Percentiles rank a stretch among this genome's conserved stretches.
Evolutionary conservation across 768 basidiomycete species (phyloP).

Genomic region (Mycena sanguinolenta): DNA sequence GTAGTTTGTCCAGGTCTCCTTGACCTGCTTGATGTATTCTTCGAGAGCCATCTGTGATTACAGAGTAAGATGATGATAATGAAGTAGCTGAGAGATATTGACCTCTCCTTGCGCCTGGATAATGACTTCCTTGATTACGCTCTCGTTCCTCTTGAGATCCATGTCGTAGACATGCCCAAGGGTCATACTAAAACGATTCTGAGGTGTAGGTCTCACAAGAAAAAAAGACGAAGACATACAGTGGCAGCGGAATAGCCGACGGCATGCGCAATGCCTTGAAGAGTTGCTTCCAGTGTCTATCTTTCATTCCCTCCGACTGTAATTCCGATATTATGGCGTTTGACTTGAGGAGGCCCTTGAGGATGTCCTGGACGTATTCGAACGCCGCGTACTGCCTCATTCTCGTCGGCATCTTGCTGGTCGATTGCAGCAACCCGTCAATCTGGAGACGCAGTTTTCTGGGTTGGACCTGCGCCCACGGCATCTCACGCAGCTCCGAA

Average conservation of each 20-base stretch:
- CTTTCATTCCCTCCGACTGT: slow-evolving; percentile 97
- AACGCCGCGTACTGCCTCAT: slow-evolving; percentile 99
- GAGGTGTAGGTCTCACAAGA: slow-evolving; percentile 11
- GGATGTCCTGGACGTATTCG: slow-evolving; percentile 95
- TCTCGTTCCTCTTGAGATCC: slow-evolving; percentile 95
- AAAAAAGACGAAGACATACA: slow-evolving; percentile 59
- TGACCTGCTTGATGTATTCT: slow-evolving; percentile 96
- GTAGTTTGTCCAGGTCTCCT: slow-evolving; percentile 97
- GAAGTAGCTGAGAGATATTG: slow-evolving; percentile 22
- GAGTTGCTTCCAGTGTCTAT: slow-evolving; percentile 97
- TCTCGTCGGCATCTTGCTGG: slow-evolving; percentile 98
- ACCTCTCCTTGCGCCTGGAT: slow-evolving; percentile 98
- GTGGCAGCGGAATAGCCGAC: slow-evolving; percentile 78
- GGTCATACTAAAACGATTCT: slow-evolving; percentile 75
- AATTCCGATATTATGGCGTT: slow-evolving; percentile 93
- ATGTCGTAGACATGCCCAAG: slow-evolving; percentile 97
- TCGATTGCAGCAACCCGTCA: slow-evolving; percentile 91
- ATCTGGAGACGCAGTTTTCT: slow-evolving; percentile 95
- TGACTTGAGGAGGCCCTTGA: slow-evolving; percentile 88
- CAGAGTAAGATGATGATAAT: slow-evolving; percentile 40
- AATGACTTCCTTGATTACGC: slow-evolving; percentile 92
- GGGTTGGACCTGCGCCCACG: slow-evolving; percentile 94
- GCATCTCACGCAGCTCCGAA: slow-evolving; percentile 85
- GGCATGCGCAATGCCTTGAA: slow-evolving; percentile 90
- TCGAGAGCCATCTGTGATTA: slow-evolving; percentile 88